Percentiles rank a stretch among this genome's conserved stretches.
Conservation (phyloP, 2,329 filamentous ascomycete species). For the Calonectria hawksworthii region DNA sequence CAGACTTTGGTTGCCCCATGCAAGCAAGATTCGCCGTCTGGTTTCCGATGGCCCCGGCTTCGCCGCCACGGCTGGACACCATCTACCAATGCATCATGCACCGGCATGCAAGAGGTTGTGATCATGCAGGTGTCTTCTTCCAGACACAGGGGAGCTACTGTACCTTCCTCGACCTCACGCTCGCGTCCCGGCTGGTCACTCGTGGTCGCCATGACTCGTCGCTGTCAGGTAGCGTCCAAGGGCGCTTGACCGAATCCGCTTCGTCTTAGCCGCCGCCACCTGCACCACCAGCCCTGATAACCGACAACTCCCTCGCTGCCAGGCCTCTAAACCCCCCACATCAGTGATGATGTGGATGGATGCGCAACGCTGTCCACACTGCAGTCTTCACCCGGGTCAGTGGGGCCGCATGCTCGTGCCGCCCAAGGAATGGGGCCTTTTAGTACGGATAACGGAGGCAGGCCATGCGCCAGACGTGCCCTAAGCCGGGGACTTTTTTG, state of each 20-base stretch:
- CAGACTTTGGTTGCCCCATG: slow-evolving; percentile 32
- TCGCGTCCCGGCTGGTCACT: slow-evolving; percentile 5
- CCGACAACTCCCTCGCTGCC: slow-evolving; percentile 16
- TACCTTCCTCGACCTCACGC: neutral
- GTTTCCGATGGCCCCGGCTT: slow-evolving; percentile 40
- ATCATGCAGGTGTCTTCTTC: slow-evolving; percentile 46
- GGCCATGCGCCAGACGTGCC: slow-evolving; percentile 28
- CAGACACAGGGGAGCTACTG: slow-evolving; percentile 32
- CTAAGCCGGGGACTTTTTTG: slow-evolving; percentile 31
- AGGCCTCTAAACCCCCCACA: slow-evolving; percentile 33
- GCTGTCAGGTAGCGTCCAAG: neutral
- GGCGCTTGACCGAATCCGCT: slow-evolving; percentile 11
- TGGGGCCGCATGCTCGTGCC: slow-evolving; percentile 35
- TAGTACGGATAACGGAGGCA: slow-evolving; percentile 30
- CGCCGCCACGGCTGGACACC: slow-evolving; percentile 40
- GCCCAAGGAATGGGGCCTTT: slow-evolving; percentile 35
- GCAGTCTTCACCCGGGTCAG: slow-evolving; percentile 20
- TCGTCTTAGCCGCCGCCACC: slow-evolving; percentile 25
- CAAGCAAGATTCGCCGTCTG: slow-evolving; percentile 45
- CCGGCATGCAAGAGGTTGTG: slow-evolving; percentile 41
- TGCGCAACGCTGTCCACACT: slow-evolving; percentile 17
- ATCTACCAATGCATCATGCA: slow-evolving; percentile 41
- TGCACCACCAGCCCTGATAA: slow-evolving; percentile 9
- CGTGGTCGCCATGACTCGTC: slow-evolving; percentile 29
- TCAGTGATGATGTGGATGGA: slow-evolving; percentile 15